Base-by-base conservation (phyloP, 2,329 filamentous ascomycete species). In the Nemania bipapillata region DNA sequence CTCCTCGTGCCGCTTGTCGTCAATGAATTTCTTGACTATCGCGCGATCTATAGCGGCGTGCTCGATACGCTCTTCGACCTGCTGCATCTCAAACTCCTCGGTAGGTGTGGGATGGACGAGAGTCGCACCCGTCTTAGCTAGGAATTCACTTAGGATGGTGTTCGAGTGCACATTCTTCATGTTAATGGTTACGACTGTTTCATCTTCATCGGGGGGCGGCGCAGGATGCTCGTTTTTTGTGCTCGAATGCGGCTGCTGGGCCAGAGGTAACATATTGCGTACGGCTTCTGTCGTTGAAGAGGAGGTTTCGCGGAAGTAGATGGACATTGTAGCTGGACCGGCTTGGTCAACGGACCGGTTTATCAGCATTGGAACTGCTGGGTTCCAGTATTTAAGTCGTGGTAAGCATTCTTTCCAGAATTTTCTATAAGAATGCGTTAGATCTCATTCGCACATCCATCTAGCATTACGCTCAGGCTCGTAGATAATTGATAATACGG, bases 361-460 rank as follows among this genome's bases (percentile, higher is more conserved):
- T 75, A 97, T 88, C 67, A 92, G 90, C 87, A 98, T 96, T 50
- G 91, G 89, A 53, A 97, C 81, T 12, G 89, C 83, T 0, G 96
- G 96, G 80, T 99, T 99, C 86, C 97, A 91, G 83, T 90, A 99
- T 86, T 99, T 97, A 73, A 99, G 85, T 65, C 93, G 89, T 24
- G 93, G 92, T 55, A 98, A 89, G 78, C 90, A 91, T 69, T 90
- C 85, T 72, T 87, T 89, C 92, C 93, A 97, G 86, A 99, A 97
- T 83, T 93, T 93, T 77, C 94, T 97, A 6, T 72, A 76, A 72
- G 26, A n/a, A 30, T 55, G 57, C n/a, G n/a, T 70, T 35, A 70
- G 61, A 55, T 24, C 4, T 32, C 30, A 32, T n/a, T n/a, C n/a
- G n/a, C n/a, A n/a, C n/a, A 30, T n/a, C 37, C 11, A 32, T 42